phyloP scores from a whole-genome alignment of 805 yeast genomes.

The Brettanomyces anomalus region DNA sequence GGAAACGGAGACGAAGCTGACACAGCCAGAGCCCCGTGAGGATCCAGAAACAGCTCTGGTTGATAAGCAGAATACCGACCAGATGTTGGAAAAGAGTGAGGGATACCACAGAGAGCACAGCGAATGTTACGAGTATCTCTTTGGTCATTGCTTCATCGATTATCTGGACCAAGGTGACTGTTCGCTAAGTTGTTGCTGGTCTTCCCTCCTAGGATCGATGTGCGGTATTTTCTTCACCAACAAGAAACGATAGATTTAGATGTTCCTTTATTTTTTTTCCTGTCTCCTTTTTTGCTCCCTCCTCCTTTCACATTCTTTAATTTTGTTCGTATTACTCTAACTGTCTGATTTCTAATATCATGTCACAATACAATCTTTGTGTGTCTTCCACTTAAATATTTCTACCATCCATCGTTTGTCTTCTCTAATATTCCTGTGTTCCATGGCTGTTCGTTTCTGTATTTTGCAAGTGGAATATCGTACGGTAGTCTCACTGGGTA shows the following conservation, averaged over 20 bases:
- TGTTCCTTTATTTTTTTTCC: not conserved
- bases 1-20: not conserved
- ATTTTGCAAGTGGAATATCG: slow-evolving; percentile 39
- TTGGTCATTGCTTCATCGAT: slow-evolving; percentile 8
- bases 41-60: not conserved
- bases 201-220: not conserved
- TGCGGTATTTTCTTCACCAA: not conserved
- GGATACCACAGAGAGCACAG: slow-evolving; percentile 21
- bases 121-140: slow-evolving; percentile 22
- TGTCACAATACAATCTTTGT: too few relatives aligned
- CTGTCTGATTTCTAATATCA: too few relatives aligned
- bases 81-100: slow-evolving; percentile 6
- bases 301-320: too few relatives aligned
- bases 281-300: too few relatives aligned
- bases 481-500: slow-evolving; percentile 45
- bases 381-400: too few relatives aligned
- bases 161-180: slow-evolving; percentile 5
- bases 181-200: not conserved
- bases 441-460: slow-evolving; percentile 44
- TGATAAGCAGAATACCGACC: not conserved
- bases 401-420: not conserved
- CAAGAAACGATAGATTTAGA: not conserved
- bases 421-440: slow-evolving; percentile 12
- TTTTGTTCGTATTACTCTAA: too few relatives aligned
- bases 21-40: not conserved